Base-by-base conservation (phyloP, 495 filamentous ascomycete species). In the Aeminium ludgeri region DNA sequence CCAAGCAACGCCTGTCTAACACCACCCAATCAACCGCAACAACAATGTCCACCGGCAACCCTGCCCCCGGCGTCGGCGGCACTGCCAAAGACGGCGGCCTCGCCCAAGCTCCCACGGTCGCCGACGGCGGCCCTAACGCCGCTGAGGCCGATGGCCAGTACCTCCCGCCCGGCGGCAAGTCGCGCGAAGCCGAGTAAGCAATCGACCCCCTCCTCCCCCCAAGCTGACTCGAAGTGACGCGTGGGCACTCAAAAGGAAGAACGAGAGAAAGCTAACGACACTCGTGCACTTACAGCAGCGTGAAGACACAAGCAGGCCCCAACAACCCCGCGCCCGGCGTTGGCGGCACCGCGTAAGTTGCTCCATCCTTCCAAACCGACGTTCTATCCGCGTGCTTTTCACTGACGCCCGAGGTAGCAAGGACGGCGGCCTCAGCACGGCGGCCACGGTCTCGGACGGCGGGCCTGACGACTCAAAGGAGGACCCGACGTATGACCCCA, bases 361-460 rank as follows among this genome's bases (percentile, higher is more conserved):
- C 13, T 3, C 15, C 27, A 2, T 29, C 33, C 38, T 17, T 15
- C 15, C 30, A 15, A 27, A 29, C 19, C n/a, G 11, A 3, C 15
- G 10, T 7, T n/a, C 25, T 5, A 8, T 29, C 20, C 37, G 20
- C 5, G 20, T 29, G 41, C 20, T 36, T 16, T n/a, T 20, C 15
- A 12, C 32, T 34, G 32, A 34, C 32, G 8, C 6, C 8, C 6
- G 19, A 4, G 10, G 37, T 17, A 46, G 43, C 20, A 41, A 47
- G 23, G 44, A 47, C 20, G 44, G 44, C 35, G 44, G 44, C 7
- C 38, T 47, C 29, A 41, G 38, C 27, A 47, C 44, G 4, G 44
- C 44, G 4, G 44, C 11, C 20, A 47, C 44, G 4, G 44, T 47
- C 11, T 19, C 30, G 1, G 44, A 47, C 25, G 44, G 40, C 2